Percentiles rank a stretch among this genome's conserved stretches.
Conservation (phyloP, 768 basidiomycete species). For the Tylopilus sp. region DNA sequence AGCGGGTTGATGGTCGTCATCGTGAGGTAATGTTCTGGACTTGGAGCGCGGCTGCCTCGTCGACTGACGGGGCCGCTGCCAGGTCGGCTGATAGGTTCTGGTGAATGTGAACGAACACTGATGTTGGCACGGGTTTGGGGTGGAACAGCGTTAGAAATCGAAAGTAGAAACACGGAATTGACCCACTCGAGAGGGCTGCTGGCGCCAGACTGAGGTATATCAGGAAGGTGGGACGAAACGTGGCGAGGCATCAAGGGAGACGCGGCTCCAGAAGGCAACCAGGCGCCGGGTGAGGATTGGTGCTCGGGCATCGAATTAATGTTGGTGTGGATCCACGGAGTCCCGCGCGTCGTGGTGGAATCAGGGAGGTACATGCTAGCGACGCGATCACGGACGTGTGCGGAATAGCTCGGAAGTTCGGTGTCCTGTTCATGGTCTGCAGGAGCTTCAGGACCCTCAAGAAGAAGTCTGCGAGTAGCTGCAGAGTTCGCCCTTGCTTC, state of each 20-base stretch:
- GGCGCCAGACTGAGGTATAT: constrained; percentile 42
- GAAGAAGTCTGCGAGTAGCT: constrained; percentile 57
- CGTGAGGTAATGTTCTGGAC: constrained; percentile 47
- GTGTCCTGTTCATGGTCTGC: constrained; percentile 54
- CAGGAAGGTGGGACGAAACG: constrained; percentile 31
- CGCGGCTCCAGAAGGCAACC: constrained; percentile 32
- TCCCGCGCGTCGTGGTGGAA: constrained; percentile 59
- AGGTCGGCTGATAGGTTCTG: constrained; percentile 25
- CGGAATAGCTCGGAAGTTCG: constrained; percentile 84
- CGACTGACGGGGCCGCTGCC: constrained; percentile 32
- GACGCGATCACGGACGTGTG: constrained; percentile 89
- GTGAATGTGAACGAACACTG: constrained; percentile 16
- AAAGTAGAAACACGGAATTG: constrained; percentile 79
- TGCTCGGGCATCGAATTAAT: constrained; percentile 34
- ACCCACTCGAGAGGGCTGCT: constrained; percentile 68
- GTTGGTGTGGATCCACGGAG: constrained; percentile 53
- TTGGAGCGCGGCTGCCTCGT: constrained; percentile 47
- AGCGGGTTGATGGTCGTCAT: constrained; percentile 3
- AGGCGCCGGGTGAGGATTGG: constrained; percentile 17
- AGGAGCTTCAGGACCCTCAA: constrained; percentile 39
- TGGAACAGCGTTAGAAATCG: constrained; percentile 43
- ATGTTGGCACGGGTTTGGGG: constrained; percentile 17
- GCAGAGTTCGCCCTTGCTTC: constrained; percentile 74
- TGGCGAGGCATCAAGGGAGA: constrained; percentile 40
- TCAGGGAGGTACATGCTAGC: constrained; percentile 73